Base-by-base conservation (phyloP, 2,329 filamentous ascomycete genomes). In the Aspergillus candidus region DNA sequence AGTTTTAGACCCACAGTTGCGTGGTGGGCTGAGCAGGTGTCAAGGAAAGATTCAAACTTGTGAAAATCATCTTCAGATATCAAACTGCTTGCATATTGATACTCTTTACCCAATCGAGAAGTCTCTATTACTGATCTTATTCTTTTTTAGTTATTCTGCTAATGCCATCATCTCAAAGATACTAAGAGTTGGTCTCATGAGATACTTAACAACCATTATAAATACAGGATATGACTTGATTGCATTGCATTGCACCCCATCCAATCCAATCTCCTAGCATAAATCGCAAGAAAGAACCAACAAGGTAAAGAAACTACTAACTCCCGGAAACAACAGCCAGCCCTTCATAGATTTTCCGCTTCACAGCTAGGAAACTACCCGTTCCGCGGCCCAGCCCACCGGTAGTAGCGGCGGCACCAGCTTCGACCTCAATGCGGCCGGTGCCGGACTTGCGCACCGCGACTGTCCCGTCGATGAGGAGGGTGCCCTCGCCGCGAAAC, bases 311-410 rank as follows among this genome's bases (percentile, higher is more conserved):
- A 46, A 14, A 22, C 15, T 6, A 10, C 67, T 64, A 87, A 38
- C 76, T 78, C 36, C 86, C 87, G 12, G 85, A 84, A 53, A 98
- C 90, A 47, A 97, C 88, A 30, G 93, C 93, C 62, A 98, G 69
- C 7, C 88, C 90, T 55, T 94, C 88, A 64, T 98, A 98, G 52
- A 98, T 94, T 67, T 87, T 89, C 68, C 76, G 83, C 70, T 88
- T 88, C 8, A 97, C 91, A 41, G 86, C 86, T 60, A 88, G 87
- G 61, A 96, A 94, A 31, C 86, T 89, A 33, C 74, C 75, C 46
- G 80, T 80, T 40, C 75, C 69, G 27, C 72, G 71, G 46, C 74
- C 68, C 40, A 69, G 58, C 22, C 22, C 22, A 8, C 22, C 22
- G 4, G 64, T 67, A 13, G 68, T 68, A 10, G 65, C 59, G 13